Conservation (phyloP, 2,329 filamentous ascomycete genomes). For the Aureobasidium sp. region DNA sequence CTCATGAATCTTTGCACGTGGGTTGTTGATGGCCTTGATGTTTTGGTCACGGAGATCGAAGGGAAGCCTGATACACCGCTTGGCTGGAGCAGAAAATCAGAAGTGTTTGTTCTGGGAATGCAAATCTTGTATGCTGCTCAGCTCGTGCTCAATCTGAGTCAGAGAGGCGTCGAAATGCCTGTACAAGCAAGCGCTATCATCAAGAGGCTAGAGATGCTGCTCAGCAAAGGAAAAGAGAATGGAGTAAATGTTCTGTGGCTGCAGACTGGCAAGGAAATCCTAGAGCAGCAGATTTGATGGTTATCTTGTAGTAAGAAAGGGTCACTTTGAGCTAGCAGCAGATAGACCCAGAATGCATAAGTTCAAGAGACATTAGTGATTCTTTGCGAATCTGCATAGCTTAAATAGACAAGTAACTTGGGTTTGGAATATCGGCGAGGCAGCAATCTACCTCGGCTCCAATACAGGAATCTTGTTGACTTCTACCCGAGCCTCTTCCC, state of each 20-base stretch:
- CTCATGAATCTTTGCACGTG: conserved; percentile 34
- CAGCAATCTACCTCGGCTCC: background rate
- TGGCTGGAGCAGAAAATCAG: conserved; percentile 63
- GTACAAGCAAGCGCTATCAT: conserved; percentile 23
- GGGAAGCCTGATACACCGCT: conserved; percentile 55
- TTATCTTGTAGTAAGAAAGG: no score
- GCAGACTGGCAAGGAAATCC: conserved; percentile 29
- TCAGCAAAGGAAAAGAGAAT: conserved; percentile 19
- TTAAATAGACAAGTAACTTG: background rate
- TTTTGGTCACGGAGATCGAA: conserved; percentile 32
- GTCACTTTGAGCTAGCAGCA: no score
- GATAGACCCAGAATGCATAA: no score
- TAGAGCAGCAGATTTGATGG: conserved; percentile 18
- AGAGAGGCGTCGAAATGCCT: conserved; percentile 16
- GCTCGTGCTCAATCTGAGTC: conserved; percentile 27
- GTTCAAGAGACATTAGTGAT: background rate
- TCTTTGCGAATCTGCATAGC: conserved; percentile 1
- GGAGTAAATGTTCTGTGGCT: conserved; percentile 33
- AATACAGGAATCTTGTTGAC: conserved; percentile 65
- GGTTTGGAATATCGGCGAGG: background rate
- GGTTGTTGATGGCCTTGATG: conserved; percentile 44
- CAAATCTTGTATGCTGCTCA: conserved; percentile 37
- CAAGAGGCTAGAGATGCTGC: conserved; percentile 24
- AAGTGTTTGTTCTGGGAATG: conserved; percentile 57
- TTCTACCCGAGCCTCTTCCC: conserved; percentile 83